These are phyloP conservation scores for Colletotrichum spaethianum DNA, from an alignment of 2,329 filamentous ascomycete species.

Conservation along the genomic window DNA sequence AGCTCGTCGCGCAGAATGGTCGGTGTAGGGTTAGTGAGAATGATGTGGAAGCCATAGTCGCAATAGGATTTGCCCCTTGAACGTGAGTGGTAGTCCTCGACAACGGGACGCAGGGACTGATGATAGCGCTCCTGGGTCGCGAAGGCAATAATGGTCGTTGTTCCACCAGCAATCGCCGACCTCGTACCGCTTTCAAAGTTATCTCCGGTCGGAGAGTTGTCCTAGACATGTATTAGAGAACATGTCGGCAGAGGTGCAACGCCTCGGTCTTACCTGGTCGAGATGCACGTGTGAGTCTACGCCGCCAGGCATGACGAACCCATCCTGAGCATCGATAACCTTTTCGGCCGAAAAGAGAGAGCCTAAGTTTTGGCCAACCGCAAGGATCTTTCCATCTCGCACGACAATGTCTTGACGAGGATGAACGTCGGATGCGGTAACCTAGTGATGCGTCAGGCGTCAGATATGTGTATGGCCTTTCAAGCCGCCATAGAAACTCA, in stretches of 20 bases:
- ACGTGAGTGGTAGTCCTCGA: constrained; percentile 62
- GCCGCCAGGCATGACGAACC: constrained; percentile 51
- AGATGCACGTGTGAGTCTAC: constrained; percentile 58
- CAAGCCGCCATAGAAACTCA: neutral
- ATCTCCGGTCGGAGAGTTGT: constrained; percentile 44
- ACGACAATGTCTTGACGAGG: constrained; percentile 27
- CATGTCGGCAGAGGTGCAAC: constrained; percentile 50
- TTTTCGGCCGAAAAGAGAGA: constrained; percentile 15
- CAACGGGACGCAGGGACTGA: constrained; percentile 58
- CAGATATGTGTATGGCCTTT: neutral
- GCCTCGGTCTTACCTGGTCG: constrained; percentile 49
- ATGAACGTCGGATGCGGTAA: constrained; percentile 31
- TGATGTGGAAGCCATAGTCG: constrained; percentile 71
- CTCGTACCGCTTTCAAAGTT: constrained; percentile 61
- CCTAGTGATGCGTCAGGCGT: neutral
- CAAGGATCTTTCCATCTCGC: constrained; percentile 26
- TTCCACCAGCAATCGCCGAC: constrained; percentile 70
- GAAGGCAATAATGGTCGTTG: constrained; percentile 71
- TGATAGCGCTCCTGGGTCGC: constrained; percentile 66
- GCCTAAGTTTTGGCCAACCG: constrained; percentile 12
- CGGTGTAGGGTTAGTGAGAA: constrained; percentile 61
- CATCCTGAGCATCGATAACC: constrained; percentile 30
- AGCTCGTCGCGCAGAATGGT: constrained; percentile 55
- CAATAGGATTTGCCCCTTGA: constrained; percentile 63
- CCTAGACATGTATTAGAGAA: constrained; percentile 26